phyloP scores from a whole-genome alignment of 768 basidiomycete genomes.

The Boletus speciosus region DNA sequence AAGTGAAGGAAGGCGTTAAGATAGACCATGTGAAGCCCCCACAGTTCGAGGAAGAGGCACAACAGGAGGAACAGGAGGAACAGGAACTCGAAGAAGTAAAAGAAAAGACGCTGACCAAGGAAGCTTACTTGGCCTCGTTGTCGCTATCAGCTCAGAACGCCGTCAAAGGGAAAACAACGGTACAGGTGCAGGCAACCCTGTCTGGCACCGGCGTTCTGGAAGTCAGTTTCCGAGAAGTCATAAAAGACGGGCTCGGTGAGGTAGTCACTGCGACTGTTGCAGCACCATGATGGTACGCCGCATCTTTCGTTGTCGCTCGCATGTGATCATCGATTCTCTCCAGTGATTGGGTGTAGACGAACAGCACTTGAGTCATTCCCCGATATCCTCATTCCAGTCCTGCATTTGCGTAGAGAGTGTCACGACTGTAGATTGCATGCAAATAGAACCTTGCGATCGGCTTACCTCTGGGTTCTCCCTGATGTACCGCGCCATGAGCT shows the following conservation, averaged over 20 bases:
- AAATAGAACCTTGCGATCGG: slow-evolving; percentile 3
- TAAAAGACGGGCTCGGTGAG: slow-evolving; percentile 32
- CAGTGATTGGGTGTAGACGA: slow-evolving; percentile 8
- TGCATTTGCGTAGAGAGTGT: slow-evolving; percentile 23
- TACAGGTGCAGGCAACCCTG: slow-evolving; percentile 45
- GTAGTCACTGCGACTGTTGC: slow-evolving; percentile 29
- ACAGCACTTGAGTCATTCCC: slow-evolving; percentile 31
- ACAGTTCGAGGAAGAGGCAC: slow-evolving; percentile 43
- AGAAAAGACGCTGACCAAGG: slow-evolving; percentile 57
- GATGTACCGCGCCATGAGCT: slow-evolving; percentile 56
- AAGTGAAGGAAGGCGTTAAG: slow-evolving; percentile 64
- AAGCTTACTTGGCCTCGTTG: slow-evolving; percentile 41
- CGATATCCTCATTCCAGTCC: slow-evolving; percentile 65
- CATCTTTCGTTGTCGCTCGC: background rate
- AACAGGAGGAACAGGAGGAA: slow-evolving; percentile 46
- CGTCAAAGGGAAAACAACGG: slow-evolving; percentile 45
- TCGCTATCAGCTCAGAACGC: slow-evolving; percentile 36
- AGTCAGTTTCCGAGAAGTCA: slow-evolving; percentile 38
- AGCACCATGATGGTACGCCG: slow-evolving; percentile 17
- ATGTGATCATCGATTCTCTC: background rate
- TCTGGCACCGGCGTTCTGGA: slow-evolving; percentile 34
- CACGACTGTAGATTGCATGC: slow-evolving; percentile 1
- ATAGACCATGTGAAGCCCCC: slow-evolving; percentile 54
- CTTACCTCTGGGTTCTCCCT: slow-evolving; percentile 50
- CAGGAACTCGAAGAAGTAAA: slow-evolving; percentile 65